phyloP scores from a whole-genome alignment of 306 rosid species.

The Dicorynia guianensis region DNA sequence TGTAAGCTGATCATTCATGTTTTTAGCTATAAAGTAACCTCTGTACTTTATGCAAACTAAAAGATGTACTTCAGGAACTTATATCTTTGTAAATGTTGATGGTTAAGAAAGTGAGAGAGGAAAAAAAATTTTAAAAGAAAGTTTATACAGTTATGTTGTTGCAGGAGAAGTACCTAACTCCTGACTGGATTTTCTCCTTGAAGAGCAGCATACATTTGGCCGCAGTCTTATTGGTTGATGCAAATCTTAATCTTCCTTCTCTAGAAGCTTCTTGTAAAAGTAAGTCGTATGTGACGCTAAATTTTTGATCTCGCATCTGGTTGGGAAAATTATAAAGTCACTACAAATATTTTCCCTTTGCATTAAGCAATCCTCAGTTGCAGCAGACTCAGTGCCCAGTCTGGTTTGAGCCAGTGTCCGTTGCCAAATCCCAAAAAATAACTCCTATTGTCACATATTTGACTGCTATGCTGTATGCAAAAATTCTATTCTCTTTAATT shows the following conservation, averaged over 20 bases:
- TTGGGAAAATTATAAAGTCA: conserved; percentile 34
- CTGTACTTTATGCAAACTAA: conserved; percentile 40
- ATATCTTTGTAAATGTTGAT: conserved; percentile 23
- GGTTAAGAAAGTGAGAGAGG: conserved; percentile 6
- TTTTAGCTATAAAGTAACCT: conserved; percentile 34
- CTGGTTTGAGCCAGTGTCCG: conserved; percentile 97
- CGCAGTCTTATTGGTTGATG: conserved; percentile 84
- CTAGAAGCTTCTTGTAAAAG: conserved; percentile 77
- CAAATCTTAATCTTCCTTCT: conserved; percentile 72
- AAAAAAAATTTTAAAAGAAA: neutral
- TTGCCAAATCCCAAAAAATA: conserved; percentile 83
- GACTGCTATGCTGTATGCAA: conserved; percentile 55
- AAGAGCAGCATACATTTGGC: conserved; percentile 59
- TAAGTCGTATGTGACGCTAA: conserved; percentile 41
- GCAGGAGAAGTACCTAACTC: conserved; percentile 81
- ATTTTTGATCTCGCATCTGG: conserved; percentile 1
- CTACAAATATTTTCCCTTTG: conserved; percentile 18
- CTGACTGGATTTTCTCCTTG: conserved; percentile 79
- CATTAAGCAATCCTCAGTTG: conserved; percentile 56
- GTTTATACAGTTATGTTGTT: conserved; percentile 27
- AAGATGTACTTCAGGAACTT: conserved; percentile 25
- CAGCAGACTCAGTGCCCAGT: conserved; percentile 72
- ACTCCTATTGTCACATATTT: conserved; percentile 74
- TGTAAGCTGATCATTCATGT: conserved; percentile 58
- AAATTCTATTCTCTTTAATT: conserved; percentile 16